Evolutionary conservation across 2,329 filamentous ascomycete species (phyloP).

Genomic region (Rutstroemia sp.): DNA sequence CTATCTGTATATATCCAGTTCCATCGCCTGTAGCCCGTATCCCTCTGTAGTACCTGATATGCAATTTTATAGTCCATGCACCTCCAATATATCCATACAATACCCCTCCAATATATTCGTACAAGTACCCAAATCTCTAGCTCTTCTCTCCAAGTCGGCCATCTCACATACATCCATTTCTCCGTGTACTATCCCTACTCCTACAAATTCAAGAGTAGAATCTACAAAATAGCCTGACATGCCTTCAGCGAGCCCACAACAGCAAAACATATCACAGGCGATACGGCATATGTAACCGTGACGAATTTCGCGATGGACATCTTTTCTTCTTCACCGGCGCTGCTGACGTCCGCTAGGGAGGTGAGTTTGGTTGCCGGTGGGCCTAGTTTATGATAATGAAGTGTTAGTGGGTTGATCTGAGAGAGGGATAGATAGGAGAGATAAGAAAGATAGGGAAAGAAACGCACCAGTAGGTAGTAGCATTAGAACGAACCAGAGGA

Average conservation of each 20-base stretch:
- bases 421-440: not conserved
- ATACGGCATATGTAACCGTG: slow-evolving; percentile 34
- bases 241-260: slow-evolving; percentile 32
- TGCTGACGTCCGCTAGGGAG: slow-evolving; percentile 37
- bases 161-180: no score
- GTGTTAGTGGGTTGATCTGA: not conserved
- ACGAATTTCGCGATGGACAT: slow-evolving; percentile 37
- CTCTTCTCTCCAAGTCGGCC: no score
- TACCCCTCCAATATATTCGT: no score
- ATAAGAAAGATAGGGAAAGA: not conserved
- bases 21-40: no score
- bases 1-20: no score
- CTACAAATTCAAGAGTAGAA: no score
- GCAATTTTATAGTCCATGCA: no score
- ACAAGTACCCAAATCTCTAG: no score
- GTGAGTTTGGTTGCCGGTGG: slow-evolving; percentile 42
- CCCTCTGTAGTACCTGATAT: no score
- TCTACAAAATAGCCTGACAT: slow-evolving; percentile 22
- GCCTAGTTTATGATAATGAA: slow-evolving; percentile 17
- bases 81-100: no score
- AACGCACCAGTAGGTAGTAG: slow-evolving; percentile 34
- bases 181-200: no score
- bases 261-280: slow-evolving; percentile 32
- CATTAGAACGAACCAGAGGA: slow-evolving; percentile 56
- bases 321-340: slow-evolving; percentile 33